phyloP scores from a whole-genome alignment of 345 rosid genomes.

The Arabis hirsuta region DNA sequence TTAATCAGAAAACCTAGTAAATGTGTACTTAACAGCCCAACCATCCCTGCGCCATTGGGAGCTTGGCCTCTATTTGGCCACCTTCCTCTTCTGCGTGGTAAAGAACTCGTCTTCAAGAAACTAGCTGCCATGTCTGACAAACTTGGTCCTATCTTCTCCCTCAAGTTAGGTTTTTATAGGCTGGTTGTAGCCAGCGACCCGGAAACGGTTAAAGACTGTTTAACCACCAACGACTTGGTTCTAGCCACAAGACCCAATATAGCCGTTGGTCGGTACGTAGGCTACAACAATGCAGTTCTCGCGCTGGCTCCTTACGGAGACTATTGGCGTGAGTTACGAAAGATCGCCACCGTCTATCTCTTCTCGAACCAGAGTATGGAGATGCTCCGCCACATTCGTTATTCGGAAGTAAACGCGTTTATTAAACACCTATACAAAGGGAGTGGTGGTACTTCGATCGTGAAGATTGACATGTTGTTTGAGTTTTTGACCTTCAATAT shows the following conservation, averaged over 20 bases:
- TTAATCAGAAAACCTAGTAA: background rate
- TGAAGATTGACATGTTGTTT: conserved; percentile 47
- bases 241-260: conserved; percentile 60
- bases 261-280: conserved; percentile 58
- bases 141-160: conserved; percentile 60
- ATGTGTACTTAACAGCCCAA: conserved; percentile 4
- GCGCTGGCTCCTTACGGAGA: conserved; percentile 62
- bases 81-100: conserved; percentile 53
- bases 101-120: conserved; percentile 46
- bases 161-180: conserved; percentile 52
- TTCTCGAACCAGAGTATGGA: conserved; percentile 57
- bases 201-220: conserved; percentile 53
- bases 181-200: conserved; percentile 52
- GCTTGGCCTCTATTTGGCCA: conserved; percentile 72
- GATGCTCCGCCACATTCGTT: conserved; percentile 49
- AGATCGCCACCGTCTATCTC: conserved; percentile 58
- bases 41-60: conserved; percentile 56
- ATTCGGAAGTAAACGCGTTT: conserved; percentile 48
- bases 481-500: conserved; percentile 62
- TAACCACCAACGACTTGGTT: conserved; percentile 56
- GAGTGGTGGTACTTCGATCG: conserved; percentile 30
- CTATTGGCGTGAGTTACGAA: conserved; percentile 72
- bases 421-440: conserved; percentile 50
- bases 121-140: conserved; percentile 42
- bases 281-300: conserved; percentile 59